Evolutionary conservation across 768 basidiomycete genomes (phyloP), one percentile per base, ranked within the genome.

Genomic region (Mycena belliarum): DNA sequence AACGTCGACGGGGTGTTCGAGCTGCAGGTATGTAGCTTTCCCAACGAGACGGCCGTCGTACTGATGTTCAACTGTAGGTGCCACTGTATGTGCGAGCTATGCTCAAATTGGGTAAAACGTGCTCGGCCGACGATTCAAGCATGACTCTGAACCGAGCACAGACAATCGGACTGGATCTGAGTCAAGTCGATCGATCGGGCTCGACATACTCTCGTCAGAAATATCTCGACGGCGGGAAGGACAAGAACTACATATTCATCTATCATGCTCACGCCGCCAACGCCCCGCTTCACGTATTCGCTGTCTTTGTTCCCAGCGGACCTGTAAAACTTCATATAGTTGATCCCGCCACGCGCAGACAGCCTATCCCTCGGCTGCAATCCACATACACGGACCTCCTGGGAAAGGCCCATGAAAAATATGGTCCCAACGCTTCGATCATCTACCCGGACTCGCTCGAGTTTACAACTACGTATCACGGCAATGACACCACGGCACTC

Each of bases 1-100:
- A 93, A 91, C 67, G 93, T 98, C 10, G 94, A 98, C 65, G 94
- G 93, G 1, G 90, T 97, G 4, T 99, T 88, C 66, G 97, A 99
- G 73, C 79, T 88, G 20, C 95, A 98, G 82, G 93, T 94, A 62
- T 41, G 78, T 63, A 14, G 15, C 55, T 9, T 20, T 37, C 45
- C 28, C 33, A 32, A 25, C 32, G 32, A 52, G 2, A 35, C 23
- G 21, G 47, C 40, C 43, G 20, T 28, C n/a, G 32, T 50, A 50
- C 42, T 49, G 49, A 41, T 53, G 35, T 29, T 48, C 37, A 45
- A 40, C 23, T 57, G n/a, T n/a, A 95, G 93, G 80, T 98, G 16
- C 93, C 97, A 9, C 81, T 96, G 18, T 75, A 87, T 45, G 80
- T 91, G 53, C 89, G 96, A 32, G 92, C 87, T 6, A 68, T 98